phyloP scores from a whole-genome alignment of 257 asterid species.

The Rhazya stricta region DNA sequence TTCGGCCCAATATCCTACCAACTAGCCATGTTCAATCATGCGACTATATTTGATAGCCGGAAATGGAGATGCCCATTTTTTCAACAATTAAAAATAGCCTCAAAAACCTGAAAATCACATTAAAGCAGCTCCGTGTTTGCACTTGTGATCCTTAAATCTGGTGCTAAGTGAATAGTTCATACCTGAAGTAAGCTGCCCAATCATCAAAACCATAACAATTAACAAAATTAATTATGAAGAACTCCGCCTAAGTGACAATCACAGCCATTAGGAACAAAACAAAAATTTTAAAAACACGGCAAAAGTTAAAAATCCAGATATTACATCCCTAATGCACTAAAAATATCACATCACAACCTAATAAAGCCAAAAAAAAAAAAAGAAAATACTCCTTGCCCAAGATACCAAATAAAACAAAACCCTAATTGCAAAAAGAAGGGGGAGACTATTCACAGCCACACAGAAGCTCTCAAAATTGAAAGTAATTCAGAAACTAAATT shows the following conservation, averaged over 20 bases:
- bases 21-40: not conserved
- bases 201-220: not conserved
- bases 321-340: not conserved
- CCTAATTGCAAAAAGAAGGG: constrained; percentile 1
- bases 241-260: not conserved
- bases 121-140: not conserved
- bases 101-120: not conserved
- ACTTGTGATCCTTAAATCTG: not conserved
- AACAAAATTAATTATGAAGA: not conserved
- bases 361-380: not conserved
- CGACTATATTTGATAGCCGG: not conserved
- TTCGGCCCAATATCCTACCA: not conserved
- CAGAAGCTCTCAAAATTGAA: constrained; percentile 16
- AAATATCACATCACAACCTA: not conserved
- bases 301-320: not conserved
- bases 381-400: not conserved
- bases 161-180: not conserved
- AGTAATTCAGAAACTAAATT: constrained; percentile 4
- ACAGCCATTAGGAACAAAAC: not conserved
- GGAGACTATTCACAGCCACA: not conserved
- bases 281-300: not conserved
- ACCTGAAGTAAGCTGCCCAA: too few species aligned
- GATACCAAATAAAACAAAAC: not conserved
- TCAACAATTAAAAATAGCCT: not conserved
- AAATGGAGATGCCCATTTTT: not conserved